Conservation (phyloP, 176 grass and related monocot genomes). For the Cenchrus purpureus region DNA sequence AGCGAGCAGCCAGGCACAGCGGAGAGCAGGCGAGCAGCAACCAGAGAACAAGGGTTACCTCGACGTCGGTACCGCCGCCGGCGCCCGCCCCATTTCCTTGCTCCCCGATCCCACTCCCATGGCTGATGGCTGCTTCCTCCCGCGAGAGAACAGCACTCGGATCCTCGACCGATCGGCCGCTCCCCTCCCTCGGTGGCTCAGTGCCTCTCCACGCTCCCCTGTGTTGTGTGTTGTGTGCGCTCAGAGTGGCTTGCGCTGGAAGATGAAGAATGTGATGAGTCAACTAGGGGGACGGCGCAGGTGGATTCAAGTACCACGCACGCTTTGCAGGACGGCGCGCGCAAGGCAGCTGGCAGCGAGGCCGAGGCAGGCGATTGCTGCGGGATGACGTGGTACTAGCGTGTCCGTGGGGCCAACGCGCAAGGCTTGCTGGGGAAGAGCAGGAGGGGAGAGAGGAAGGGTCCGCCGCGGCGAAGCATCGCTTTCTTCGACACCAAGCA, state of each 20-base stretch:
- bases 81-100: neutral
- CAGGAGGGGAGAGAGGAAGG: neutral
- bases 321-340: neutral
- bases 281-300: neutral
- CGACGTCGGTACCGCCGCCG: neutral
- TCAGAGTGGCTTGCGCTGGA: neutral
- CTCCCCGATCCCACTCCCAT: conserved; percentile 17
- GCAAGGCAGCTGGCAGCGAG: neutral
- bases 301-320: neutral
- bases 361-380: neutral
- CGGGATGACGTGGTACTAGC: neutral
- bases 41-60: neutral
- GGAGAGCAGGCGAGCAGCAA: neutral
- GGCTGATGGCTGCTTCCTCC: neutral
- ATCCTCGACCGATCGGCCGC: neutral
- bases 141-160: neutral
- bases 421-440: neutral
- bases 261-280: neutral
- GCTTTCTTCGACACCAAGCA: conserved; percentile 27
- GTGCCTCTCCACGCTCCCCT: neutral
- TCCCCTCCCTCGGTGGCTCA: neutral
- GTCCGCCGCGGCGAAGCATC: neutral
- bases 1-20: neutral
- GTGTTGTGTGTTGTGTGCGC: neutral
- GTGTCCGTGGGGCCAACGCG: neutral